Conservation (phyloP, 129 eudicot genomes). For the Dittrichia graveolens region DNA sequence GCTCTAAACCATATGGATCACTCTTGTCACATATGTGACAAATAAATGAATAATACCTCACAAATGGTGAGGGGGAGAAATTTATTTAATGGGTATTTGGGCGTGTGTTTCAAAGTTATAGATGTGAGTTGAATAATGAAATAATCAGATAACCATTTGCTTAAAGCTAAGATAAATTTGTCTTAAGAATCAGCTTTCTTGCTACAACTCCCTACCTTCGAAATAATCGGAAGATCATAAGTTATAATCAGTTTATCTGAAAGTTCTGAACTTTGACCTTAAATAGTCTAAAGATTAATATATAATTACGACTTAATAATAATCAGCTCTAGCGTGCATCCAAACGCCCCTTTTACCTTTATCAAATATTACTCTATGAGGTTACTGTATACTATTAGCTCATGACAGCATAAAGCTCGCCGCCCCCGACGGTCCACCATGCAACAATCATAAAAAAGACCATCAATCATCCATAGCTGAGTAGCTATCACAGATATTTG, state of each 20-base stretch:
- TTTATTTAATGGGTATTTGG: neutral
- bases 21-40: conserved; percentile 1
- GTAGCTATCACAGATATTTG: conserved; percentile 9
- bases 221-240: neutral
- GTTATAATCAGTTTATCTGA: neutral
- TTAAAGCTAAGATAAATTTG: neutral
- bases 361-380: neutral
- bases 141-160: conserved; percentile 3
- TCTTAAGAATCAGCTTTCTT: conserved; percentile 1
- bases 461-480: conserved; percentile 10
- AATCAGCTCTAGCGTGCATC: neutral
- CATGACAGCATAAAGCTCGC: conserved; percentile 15
- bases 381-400: conserved; percentile 1
- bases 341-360: neutral
- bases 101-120: neutral
- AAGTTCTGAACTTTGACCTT: conserved; percentile 3
- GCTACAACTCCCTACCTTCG: neutral
- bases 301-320: neutral
- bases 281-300: neutral
- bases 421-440: neutral
- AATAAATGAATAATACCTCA: neutral
- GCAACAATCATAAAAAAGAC: neutral
- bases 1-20: too few relatives aligned
- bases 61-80: neutral
- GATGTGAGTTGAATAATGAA: neutral